These are phyloP conservation scores for Fusarium subtropicale DNA, from an alignment of 2,329 filamentous ascomycete species.

Conservation along the genomic window DNA sequence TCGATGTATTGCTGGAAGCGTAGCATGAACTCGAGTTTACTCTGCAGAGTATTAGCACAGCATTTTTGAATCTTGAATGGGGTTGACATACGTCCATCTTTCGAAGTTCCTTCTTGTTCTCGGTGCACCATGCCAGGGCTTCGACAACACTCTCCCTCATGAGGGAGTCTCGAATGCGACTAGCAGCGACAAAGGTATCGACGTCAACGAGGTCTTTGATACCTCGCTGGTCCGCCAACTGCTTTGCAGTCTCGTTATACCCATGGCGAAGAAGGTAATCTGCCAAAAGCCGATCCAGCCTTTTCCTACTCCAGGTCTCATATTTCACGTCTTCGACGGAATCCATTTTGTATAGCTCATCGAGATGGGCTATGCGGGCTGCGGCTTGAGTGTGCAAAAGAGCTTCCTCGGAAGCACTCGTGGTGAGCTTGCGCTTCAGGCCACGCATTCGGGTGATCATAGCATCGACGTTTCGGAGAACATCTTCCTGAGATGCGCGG, in stretches of 20 bases:
- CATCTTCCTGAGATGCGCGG: conserved; percentile 72
- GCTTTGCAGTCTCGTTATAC: conserved; percentile 80
- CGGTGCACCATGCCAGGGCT: conserved; percentile 88
- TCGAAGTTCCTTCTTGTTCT: conserved; percentile 92
- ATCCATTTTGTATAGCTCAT: conserved; percentile 82
- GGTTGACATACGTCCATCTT: conserved; percentile 77
- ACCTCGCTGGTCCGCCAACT: conserved; percentile 78
- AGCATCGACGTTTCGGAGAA: conserved; percentile 82
- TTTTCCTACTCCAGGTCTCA: conserved; percentile 85
- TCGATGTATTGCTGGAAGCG: conserved; percentile 96
- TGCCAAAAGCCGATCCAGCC: conserved; percentile 87
- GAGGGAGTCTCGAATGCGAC: conserved; percentile 79
- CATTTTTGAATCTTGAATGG: neutral
- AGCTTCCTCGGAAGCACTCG: conserved; percentile 82
- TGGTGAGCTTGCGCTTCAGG: conserved; percentile 86
- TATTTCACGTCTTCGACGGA: conserved; percentile 92
- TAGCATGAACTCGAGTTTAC: conserved; percentile 91
- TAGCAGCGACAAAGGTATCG: conserved; percentile 86
- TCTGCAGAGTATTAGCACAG: conserved; percentile 58
- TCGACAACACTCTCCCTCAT: conserved; percentile 77
- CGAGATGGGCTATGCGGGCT: conserved; percentile 82
- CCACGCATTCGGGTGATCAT: conserved; percentile 88
- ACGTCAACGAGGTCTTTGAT: conserved; percentile 89
- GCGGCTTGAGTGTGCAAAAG: conserved; percentile 79
- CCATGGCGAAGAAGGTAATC: conserved; percentile 91